Base-by-base conservation (phyloP, 2,329 filamentous ascomycete genomes). In the Rasamsonia emersonii region DNA sequence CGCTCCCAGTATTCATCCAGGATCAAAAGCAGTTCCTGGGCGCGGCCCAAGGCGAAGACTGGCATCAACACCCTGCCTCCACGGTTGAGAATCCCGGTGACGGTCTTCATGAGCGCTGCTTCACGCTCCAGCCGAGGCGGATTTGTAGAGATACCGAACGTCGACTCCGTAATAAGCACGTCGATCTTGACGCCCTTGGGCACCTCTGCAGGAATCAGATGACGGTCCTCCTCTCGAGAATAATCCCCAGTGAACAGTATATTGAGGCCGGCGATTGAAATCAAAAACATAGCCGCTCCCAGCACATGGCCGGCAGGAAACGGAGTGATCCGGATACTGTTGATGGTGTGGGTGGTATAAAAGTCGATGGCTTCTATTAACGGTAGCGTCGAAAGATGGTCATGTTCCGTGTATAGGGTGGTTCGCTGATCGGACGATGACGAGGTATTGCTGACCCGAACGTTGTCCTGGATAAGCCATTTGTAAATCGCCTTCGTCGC, bases 401-500 rank as follows among this genome's bases (percentile, higher is more conserved):
- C 91, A 47, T 89, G 81, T 61, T 98, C 91, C 1, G 86, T 95
- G 57, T 95, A 98, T 27, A 96, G 77, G 24, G 75, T 70, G 15
- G 74, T 73, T 43, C 73, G 68, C 41, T 75, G 73, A 47, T 77
- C 73, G 3, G 74, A 74, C 4, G 72, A 75, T 30, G 71, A 75
- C 2, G 71, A 68, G 18, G 53, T 85, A 70, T 69, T 91, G 72
- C 50, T 83, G 18, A 98, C 88, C 37, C 91, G 80, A 26, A 98
- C 85, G 45, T 86, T 93, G 61, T 98, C 91, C 59, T 94, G 86
- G 41, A 96, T 95, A 31, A 96, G 77, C 89, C 91, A 96, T 64
- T 96, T 96, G 73, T 98, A 98, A 56, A 98, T 98, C 48, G 91
- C 91, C 61, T 98, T 96, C 28, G 91, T 98, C 2, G 91, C 86